Base-by-base conservation (phyloP, 257 asterid species). In the Solanum chilense region DNA sequence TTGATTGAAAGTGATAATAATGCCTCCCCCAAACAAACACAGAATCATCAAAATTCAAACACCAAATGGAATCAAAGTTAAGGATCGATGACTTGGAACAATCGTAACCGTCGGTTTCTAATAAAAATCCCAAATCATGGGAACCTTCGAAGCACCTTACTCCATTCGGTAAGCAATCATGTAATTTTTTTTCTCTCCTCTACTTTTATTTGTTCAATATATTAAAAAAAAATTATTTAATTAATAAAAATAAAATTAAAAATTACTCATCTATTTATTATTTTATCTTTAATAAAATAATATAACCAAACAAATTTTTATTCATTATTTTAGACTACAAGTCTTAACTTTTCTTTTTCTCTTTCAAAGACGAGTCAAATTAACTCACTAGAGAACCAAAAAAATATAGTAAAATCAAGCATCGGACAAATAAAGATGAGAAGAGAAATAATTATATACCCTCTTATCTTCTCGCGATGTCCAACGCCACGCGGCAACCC, bases 401-500 rank as follows among this genome's bases (percentile, higher is more conserved):
- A 33, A 33, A 33, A 33, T 33, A 33, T 33, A 4, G 35, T 33
- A 33, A 33, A 33, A 33, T 33, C 35, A 33, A 33, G 35, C 35
- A 33, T 33, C 35, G 1, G 5, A 33, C 35, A 56, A 56, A 56
- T 56, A 56, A 56, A 56, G 12, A 7, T 20, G 64, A 56, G 3
- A 5, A 5, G 64, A 56, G 2, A 56, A 56, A 5, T 56, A 20
- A 14, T 2, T 64, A 25, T 14, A 68, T 70, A 12, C 20, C 62
- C 45, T 88, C 73, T 86, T 84, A 77, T 87, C 87, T 87, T 78
- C 77, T 87, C 10, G 31, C 18, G 10, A 21, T 37, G 15, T 68
- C 39, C 39, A 27, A 15, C 0, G 88, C 92, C 90, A 91, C 93
- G 91, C 93, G 92, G 92, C 93, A 76, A 89, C 90, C 45, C 89